phyloP scores from a whole-genome alignment of 2,329 filamentous ascomycete species.

The Cercospora canescens region DNA sequence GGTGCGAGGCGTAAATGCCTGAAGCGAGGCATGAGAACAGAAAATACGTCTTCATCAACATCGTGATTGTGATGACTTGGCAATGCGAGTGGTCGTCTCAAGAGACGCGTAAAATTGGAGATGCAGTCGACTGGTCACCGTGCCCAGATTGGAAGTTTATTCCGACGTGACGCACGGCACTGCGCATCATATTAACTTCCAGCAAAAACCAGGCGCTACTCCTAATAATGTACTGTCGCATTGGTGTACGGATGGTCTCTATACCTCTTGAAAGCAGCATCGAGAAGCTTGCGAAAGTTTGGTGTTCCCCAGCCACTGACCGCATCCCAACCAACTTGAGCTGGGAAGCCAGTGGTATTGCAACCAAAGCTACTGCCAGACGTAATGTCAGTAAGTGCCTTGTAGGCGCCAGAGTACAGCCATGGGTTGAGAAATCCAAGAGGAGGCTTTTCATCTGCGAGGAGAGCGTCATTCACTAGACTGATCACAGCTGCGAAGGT shows the following conservation, averaged over 20 bases:
- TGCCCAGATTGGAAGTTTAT: no score
- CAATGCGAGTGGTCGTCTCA: background rate
- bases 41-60: background rate
- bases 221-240: no score
- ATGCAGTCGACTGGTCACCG: no score
- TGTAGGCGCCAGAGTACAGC: constrained; percentile 52
- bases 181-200: no score
- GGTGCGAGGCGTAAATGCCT: background rate
- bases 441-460: constrained; percentile 50
- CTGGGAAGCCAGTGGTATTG: constrained; percentile 33
- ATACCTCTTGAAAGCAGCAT: constrained; percentile 26
- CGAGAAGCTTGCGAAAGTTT: constrained; percentile 27
- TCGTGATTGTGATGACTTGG: background rate
- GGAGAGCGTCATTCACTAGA: constrained; percentile 63
- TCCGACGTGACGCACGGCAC: no score
- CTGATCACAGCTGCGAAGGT: constrained; percentile 60
- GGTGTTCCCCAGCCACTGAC: constrained; percentile 29
- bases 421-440: constrained; percentile 63
- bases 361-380: constrained; percentile 35
- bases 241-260: background rate
- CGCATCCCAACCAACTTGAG: constrained; percentile 35
- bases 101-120: no score
- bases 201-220: no score
- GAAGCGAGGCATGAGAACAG: background rate
- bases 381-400: constrained; percentile 52